Base-by-base conservation (phyloP, 495 filamentous ascomycete genomes). In the Friedmanniomyces endolithicus region DNA sequence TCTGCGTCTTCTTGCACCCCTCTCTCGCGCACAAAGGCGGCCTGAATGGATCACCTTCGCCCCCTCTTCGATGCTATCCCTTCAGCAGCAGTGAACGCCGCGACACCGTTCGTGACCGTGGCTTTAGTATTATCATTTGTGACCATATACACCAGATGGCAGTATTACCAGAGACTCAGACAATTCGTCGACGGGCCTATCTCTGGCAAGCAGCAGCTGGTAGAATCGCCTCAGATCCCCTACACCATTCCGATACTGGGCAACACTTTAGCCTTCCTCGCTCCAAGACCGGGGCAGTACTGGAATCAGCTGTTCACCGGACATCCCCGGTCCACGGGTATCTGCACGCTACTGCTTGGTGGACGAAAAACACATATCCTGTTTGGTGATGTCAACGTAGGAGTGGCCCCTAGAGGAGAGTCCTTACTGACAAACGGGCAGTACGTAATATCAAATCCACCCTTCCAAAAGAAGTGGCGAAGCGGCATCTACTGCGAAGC, bases 161-260 rank as follows among this genome's bases (percentile, higher is more conserved):
- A 25, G 25, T 58, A 53, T 33, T 48, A 58, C 23, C 56, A 41
- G 14, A 49, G 14, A 2, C 43, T 58, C 17, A 53, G 39, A 33
- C 40, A 58, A 7, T 53, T 53, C 23, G 6, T 11, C 19, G 44
- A 55, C n/a, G 4, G 6, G 8, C 50, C 56, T 1, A 50, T 34
- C 14, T 1, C 35, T 17, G 25, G 51, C 52, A 52, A 52, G 34
- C 19, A 50, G 24, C 11, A 33, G 22, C 37, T 41, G 37, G 45
- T 60, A 1, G 16, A 25, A 16, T 61, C 60, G 9, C 53, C 61
- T 8, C 63, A 57, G 23, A 55, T 65, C 31, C 63, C 63, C 20
- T 65, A 63, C 40, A 56, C 56, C n/a, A 16, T 63, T 11, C 63
- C 63, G 24, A 60, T 44, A 17, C 53, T 65, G 2, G 63, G 63